phyloP scores from a whole-genome alignment of 2,329 filamentous ascomycete species.

The Aspergillus phoenicis region DNA sequence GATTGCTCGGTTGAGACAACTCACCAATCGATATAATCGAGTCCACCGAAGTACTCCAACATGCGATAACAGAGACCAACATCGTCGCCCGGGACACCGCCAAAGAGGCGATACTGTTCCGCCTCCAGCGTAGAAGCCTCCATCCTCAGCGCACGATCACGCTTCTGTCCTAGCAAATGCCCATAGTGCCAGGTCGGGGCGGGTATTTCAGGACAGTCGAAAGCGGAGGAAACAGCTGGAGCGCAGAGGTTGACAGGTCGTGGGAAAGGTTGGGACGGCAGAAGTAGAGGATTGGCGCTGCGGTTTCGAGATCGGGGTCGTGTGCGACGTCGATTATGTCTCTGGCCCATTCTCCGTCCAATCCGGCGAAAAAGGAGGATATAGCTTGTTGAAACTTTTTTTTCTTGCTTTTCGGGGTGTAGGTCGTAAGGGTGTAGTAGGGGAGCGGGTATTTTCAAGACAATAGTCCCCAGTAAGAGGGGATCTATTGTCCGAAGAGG shows the following conservation, averaged over 20 bases:
- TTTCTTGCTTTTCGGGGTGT: constrained; percentile 8
- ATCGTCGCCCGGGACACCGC: constrained; percentile 49
- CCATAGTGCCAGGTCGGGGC: constrained; percentile 48
- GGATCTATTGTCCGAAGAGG: background rate
- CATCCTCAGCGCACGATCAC: constrained; percentile 34
- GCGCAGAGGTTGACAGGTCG: constrained; percentile 18
- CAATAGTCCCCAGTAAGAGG: background rate
- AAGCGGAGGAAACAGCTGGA: constrained; percentile 17
- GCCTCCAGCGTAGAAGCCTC: constrained; percentile 38
- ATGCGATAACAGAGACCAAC: constrained; percentile 50
- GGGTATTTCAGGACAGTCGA: constrained; percentile 30
- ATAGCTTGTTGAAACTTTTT: constrained; percentile 6
- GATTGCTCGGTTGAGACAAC: constrained; percentile 16
- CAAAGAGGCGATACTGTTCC: constrained; percentile 50
- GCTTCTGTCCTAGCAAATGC: constrained; percentile 43
- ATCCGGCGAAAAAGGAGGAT: constrained; percentile 5
- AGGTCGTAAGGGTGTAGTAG: background rate
- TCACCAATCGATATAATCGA: constrained; percentile 52
- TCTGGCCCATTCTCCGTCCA: constrained; percentile 46
- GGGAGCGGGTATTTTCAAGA: background rate
- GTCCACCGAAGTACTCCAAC: constrained; percentile 53
- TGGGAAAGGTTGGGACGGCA: constrained; percentile 23
- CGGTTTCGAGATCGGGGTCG: constrained; percentile 45
- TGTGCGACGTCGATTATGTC: constrained; percentile 50
- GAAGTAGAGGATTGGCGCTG: constrained; percentile 26